These are phyloP conservation scores for Tremellales sp. DNA, from an alignment of 1,284 basidiomycete species.

Conservation along the genomic window DNA sequence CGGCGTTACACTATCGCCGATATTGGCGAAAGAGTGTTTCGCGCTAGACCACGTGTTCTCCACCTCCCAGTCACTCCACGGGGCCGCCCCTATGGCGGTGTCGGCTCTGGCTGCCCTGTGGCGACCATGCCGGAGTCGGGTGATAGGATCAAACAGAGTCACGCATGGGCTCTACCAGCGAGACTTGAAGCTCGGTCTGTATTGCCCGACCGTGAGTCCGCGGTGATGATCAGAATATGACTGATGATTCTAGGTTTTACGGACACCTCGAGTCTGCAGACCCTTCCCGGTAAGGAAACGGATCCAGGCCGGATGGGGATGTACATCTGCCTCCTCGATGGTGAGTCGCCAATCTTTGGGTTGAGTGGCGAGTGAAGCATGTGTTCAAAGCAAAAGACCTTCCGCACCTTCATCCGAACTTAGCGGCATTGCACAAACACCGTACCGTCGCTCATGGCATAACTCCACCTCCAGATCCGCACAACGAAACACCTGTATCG, in stretches of 20 bases:
- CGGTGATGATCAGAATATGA: no score
- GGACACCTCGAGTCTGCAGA: background rate
- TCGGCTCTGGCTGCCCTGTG: no score
- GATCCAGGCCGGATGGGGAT: conserved; percentile 31
- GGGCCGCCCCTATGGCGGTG: no score
- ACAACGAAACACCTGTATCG: conserved; percentile 11
- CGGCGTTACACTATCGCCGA: conserved; percentile 19
- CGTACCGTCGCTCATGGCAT: conserved; percentile 17
- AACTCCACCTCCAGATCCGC: conserved; percentile 18
- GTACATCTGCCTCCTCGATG: conserved; percentile 28
- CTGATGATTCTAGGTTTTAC: background rate
- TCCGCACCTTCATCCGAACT: conserved; percentile 26
- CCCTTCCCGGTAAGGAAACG: conserved; percentile 11
- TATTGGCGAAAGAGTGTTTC: no score
- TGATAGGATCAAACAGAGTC: no score
- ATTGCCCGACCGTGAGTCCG: conserved; percentile 21
- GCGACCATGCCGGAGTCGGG: no score
- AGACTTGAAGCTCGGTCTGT: conserved; percentile 9
- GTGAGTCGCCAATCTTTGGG: conserved; percentile 7
- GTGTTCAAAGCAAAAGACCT: no score
- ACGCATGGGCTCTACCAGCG: conserved; percentile 12
- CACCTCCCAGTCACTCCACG: no score
- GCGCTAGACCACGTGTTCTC: no score
- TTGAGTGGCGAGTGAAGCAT: no score
- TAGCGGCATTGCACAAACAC: conserved; percentile 26